Evolutionary conservation across 140 eudicot species (phyloP), one percentile per base, ranked within the genome.

Genomic region (Eryngium alpinum): DNA sequence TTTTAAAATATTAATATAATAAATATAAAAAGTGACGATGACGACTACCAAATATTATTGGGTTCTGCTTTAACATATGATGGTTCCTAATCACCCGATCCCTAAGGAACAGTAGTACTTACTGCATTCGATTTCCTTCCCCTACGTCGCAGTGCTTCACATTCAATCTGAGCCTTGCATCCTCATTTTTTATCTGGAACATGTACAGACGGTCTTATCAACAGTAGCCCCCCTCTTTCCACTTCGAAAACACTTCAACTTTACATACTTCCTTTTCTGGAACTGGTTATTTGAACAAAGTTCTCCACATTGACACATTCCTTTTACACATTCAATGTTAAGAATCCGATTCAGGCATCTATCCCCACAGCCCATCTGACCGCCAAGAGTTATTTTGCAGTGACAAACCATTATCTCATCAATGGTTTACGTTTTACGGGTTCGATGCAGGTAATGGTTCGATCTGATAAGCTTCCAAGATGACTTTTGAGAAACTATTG

Each of bases 221-320:
- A n/a, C n/a, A n/a, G n/a, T n/a, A n/a, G n/a, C n/a, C n/a, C 99
- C 99, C 84, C 92, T 95, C 88, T 88, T 95, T 75, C 99, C 99
- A 63, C 93, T 88, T 73, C 87, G 89, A 65, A 95, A 76, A 44
- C 90, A 84, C 84, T 90, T 87, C 84, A 95, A 56, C 53, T 86
- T 88, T 9, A 97, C 91, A 86, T 95, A 95, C 57, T 92, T 90
- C 72, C 97, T 93, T 84, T 88, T 91, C 80, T 95, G 99, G 87
- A 95, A 95, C 99, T 92, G 92, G 81, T 91, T 97, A 87, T 95
- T 95, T 29, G 99, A 95, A 89, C 99, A 95, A 73, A 84, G 86
- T 60, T 95, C 97, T 49, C 99, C 97, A 81, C 99, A 88, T 25
- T 97, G 99, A 87, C 99, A 95, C 11, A 97, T 92, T 82, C 97